phyloP scores from a whole-genome alignment of 495 filamentous ascomycete genomes.

The Lophiotrema nucula region DNA sequence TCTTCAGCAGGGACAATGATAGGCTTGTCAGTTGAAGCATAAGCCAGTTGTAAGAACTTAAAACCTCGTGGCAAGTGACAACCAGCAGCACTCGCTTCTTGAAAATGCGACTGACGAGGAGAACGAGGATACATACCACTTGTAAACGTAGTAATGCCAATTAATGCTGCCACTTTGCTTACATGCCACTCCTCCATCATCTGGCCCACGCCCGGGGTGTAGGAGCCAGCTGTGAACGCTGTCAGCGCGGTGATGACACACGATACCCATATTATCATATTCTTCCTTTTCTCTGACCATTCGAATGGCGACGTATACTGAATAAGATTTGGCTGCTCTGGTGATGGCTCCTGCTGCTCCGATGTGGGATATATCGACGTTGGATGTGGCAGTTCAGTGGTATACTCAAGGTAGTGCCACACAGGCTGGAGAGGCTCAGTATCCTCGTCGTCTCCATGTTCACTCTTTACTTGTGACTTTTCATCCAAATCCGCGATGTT shows the following conservation, averaged over 20 bases:
- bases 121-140: conserved; percentile 29
- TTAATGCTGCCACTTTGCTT: conserved; percentile 61
- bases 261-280: conserved; percentile 68
- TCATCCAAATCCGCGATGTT: conserved; percentile 5
- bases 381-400: conserved; percentile 63
- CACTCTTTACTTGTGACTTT: conserved; percentile 16
- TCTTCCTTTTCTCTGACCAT: conserved; percentile 70
- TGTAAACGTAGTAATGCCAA: conserved; percentile 83
- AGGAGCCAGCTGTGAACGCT: conserved; percentile 79
- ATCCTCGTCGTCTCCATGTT: conserved; percentile 3
- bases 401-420: conserved; percentile 71
- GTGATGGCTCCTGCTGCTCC: conserved; percentile 45
- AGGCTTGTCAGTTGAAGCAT: too few species aligned
- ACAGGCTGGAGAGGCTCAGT: conserved; percentile 30
- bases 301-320: conserved; percentile 68
- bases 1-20: too few species aligned
- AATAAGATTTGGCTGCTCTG: conserved; percentile 61
- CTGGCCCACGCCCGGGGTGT: conserved; percentile 64
- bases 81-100: too few species aligned
- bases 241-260: conserved; percentile 74
- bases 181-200: conserved; percentile 64
- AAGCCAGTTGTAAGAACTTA: too few species aligned
- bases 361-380: conserved; percentile 45
- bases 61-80: too few species aligned
- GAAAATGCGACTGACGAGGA: too few species aligned